Base-by-base conservation (phyloP, 2,329 filamentous ascomycete species). In the Aspergillus bombycis region DNA sequence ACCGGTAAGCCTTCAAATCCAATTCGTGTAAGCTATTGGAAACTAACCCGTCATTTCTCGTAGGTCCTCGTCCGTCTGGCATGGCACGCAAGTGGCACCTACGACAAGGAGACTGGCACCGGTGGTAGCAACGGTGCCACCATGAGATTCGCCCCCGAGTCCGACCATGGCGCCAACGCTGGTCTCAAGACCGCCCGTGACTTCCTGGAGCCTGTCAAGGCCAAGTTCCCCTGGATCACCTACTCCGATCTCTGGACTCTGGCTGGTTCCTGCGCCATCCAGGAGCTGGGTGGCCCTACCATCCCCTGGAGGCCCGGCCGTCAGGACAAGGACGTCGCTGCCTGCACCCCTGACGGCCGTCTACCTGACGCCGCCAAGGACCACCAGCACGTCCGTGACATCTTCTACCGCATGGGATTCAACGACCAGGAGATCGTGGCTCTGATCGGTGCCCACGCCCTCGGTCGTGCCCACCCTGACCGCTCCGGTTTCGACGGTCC, bases 191-290 rank as follows among this genome's bases (percentile, higher is more conserved):
- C 87, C 72, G 95, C 94, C 66, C 92, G 94, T 64, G 90, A 96
- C 81, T 97, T 98, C 85, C 87, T 98, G 64, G 91, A 96, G 81
- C 93, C 94, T 67, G 85, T 98, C 73, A 96, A 97, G 85, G 83
- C 85, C 70, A 89, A 94, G 81, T 94, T 92, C 86, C 94, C 94
- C 58, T 98, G 94, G 95, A 97, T 98, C 81, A 86, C 86, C 66
- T 96, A 97, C 86, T 96, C 93, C 16, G 94, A 99, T 77, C 90
- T 99, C 70, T 98, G 94, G 95, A 98, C 95, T 66, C 88, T 99
- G 62, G 90, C 82, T 59, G 95, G 93, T 75, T 89, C 95, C 68
- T 87, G 85, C 77, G 92, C 94, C 70, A 89, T 98, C 77, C 94
- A 98, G 83, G 94, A 99, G 83, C 94, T 97, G 90, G 88, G 94